phyloP scores from a whole-genome alignment of 352 stramenopile genomes.

The Phytophthora ramorum region DNA sequence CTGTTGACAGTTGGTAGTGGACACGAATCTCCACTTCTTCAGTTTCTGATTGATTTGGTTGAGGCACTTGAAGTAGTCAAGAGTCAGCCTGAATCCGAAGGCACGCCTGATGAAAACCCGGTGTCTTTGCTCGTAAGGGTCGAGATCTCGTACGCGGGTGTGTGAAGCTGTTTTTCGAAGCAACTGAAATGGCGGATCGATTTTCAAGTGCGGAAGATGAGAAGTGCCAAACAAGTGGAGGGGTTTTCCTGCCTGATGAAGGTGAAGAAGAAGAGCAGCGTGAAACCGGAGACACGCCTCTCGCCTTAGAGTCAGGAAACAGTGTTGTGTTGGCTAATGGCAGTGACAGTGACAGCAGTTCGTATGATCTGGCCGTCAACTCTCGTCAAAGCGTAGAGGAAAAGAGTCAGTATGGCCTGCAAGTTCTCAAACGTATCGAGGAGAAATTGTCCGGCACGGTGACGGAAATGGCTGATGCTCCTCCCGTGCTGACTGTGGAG shows the following conservation, averaged over 20 bases:
- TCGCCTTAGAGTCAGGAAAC: conserved; percentile 14
- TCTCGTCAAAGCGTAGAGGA: conserved; percentile 15
- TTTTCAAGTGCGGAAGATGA: conserved; percentile 43
- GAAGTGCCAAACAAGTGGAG: conserved; percentile 1
- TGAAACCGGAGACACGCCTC: conserved; percentile 1
- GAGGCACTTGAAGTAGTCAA: conserved; percentile 22
- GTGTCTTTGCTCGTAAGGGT: conserved; percentile 35
- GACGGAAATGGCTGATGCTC: conserved; percentile 38
- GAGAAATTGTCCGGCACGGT: conserved; percentile 73
- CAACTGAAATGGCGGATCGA: conserved; percentile 66
- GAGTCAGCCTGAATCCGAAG: background rate
- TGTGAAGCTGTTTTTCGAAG: conserved; percentile 73
- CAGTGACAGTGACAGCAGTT: conserved; percentile 19
- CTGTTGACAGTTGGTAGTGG: conserved; percentile 7
- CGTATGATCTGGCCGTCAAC: conserved; percentile 5
- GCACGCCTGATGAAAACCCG: background rate
- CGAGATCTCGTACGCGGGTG: conserved; percentile 52
- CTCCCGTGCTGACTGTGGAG: conserved; percentile 57
- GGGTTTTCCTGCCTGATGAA: conserved; percentile 11
- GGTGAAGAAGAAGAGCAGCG: conserved; percentile 21
- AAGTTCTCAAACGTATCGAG: conserved; percentile 78
- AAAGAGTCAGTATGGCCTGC: conserved; percentile 65
- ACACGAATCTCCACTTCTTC: conserved; percentile 13
- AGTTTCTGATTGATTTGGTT: conserved; percentile 40
- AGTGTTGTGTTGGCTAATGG: conserved; percentile 17